Evolutionary conservation across 2,329 filamentous ascomycete genomes (phyloP), one percentile per base, ranked within the genome.

Genomic region (Talaromyces amestolkiae): DNA sequence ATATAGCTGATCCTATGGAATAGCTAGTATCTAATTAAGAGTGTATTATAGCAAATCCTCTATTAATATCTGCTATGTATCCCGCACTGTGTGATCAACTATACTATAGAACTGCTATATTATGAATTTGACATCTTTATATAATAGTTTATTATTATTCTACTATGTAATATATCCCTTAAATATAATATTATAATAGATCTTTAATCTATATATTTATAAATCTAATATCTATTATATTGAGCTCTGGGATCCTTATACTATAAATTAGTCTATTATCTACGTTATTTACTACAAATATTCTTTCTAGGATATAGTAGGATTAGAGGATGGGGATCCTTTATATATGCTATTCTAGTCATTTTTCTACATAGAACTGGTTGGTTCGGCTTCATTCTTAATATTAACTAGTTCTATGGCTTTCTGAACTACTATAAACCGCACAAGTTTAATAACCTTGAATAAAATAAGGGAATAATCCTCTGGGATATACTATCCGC

Each of bases 211-310:
- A 35, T 56, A 56, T 19, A n/a, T 56, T 0, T n/a, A 19, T 35
- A 56, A 35, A 35, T 56, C 53, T 19, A 56, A 56, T n/a, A 56
- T 56, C 33, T 10, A 56, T 24, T 56, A n/a, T 7, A 56, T 56
- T 0, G 17, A 24, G 27, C 53, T 56, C 53, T 56, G 4, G 1
- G 27, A 56, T 56, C n/a, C n/a, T 7, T n/a, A n/a, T n/a, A 56
- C 33, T 35, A 56, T 56, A 35, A 56, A 56, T 19, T 27, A 35
- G n/a, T 56, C n/a, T 19, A 56, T 56, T n/a, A 56, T 56, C 53
- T 56, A n/a, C 3, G 17, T 35, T 17, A 56, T 17, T 7, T 10
- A 56, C 53, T 56, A n/a, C 10, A 56, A n/a, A 56, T n/a, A 56
- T 56, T 10, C 53, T 35, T 56, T 56, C 43, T 51, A 13, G 19